Conservation (phyloP, 352 stramenopile species). For the Globisporangium carolinianum region DNA sequence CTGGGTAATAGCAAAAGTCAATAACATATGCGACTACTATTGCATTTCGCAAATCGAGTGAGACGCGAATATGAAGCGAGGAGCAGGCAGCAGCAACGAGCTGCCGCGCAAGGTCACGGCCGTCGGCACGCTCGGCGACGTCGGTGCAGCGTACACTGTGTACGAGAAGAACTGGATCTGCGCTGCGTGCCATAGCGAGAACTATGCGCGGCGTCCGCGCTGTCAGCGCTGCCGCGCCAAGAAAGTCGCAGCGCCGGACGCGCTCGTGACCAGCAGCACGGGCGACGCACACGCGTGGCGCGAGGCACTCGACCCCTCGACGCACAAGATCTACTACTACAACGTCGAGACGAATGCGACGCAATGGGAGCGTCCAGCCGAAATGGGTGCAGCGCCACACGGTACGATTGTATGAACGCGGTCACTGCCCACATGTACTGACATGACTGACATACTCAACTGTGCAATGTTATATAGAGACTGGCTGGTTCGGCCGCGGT, state of each 20-base stretch:
- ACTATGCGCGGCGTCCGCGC: slow-evolving; percentile 69
- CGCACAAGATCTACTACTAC: slow-evolving; percentile 93
- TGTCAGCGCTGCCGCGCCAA: slow-evolving; percentile 79
- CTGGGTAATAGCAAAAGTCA: no score
- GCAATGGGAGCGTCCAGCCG: slow-evolving; percentile 86
- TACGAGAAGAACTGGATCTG: slow-evolving; percentile 90
- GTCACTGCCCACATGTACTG: neutral
- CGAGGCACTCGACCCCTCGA: slow-evolving; percentile 87
- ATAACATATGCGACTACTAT: no score
- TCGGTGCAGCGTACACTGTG: slow-evolving; percentile 83
- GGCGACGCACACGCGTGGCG: slow-evolving; percentile 70
- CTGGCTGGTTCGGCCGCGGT: slow-evolving; percentile 92
- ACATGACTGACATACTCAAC: neutral
- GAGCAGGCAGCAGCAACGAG: slow-evolving; percentile 8
- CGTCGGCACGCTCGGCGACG: slow-evolving; percentile 75
- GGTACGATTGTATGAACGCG: slow-evolving; percentile 13
- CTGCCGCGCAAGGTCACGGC: slow-evolving; percentile 59
- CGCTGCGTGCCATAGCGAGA: slow-evolving; percentile 74
- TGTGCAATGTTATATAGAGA: slow-evolving; percentile 27
- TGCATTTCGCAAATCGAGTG: neutral
- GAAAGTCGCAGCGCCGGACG: slow-evolving; percentile 58
- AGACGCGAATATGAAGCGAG: slow-evolving; percentile 10
- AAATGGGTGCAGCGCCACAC: slow-evolving; percentile 88
- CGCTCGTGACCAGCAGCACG: slow-evolving; percentile 45
- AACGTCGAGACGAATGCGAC: slow-evolving; percentile 83